Conservation (phyloP, 495 filamentous ascomycete species). For the Thozetella sp. region DNA sequence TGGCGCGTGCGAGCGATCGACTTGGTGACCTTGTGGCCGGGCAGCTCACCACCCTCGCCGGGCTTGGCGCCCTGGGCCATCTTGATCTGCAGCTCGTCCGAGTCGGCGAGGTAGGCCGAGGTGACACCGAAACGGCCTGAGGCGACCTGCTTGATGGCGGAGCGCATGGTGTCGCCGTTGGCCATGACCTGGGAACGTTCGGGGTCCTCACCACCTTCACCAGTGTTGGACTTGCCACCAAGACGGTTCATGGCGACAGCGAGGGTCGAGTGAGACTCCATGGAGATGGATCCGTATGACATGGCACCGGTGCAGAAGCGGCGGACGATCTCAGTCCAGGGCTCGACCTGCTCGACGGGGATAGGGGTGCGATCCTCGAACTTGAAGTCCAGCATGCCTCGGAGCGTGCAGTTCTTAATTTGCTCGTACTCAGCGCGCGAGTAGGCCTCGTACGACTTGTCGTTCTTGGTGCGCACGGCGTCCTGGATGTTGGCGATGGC, state of each 20-base stretch:
- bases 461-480: slow-evolving; percentile 97
- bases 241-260: slow-evolving; percentile 98
- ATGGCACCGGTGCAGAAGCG: slow-evolving; percentile 99
- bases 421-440: slow-evolving; percentile 93
- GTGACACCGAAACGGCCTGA: slow-evolving; percentile 98
- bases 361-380: slow-evolving; percentile 87
- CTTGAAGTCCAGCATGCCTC: slow-evolving; percentile 96
- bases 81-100: slow-evolving; percentile 99
- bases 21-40: slow-evolving; percentile 96
- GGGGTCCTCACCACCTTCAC: slow-evolving; percentile 96
- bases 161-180: slow-evolving; percentile 98
- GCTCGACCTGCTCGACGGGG: slow-evolving; percentile 97
- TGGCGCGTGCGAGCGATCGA: slow-evolving; percentile 95
- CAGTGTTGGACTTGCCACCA: slow-evolving; percentile 98
- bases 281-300: slow-evolving; percentile 99
- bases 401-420: slow-evolving; percentile 97
- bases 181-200: slow-evolving; percentile 85
- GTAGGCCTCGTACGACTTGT: slow-evolving; percentile 99
- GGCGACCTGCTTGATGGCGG: slow-evolving; percentile 98
- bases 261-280: slow-evolving; percentile 98
- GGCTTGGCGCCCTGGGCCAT: slow-evolving; percentile 99
- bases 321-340: slow-evolving; percentile 98
- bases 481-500: slow-evolving; percentile 98
- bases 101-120: slow-evolving; percentile 96
- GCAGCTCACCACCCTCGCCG: slow-evolving; percentile 97